Percentiles rank a stretch among this genome's conserved stretches.
Conservation (phyloP, 2,329 filamentous ascomycete species). For the Thielaviopsis ethacetica region DNA sequence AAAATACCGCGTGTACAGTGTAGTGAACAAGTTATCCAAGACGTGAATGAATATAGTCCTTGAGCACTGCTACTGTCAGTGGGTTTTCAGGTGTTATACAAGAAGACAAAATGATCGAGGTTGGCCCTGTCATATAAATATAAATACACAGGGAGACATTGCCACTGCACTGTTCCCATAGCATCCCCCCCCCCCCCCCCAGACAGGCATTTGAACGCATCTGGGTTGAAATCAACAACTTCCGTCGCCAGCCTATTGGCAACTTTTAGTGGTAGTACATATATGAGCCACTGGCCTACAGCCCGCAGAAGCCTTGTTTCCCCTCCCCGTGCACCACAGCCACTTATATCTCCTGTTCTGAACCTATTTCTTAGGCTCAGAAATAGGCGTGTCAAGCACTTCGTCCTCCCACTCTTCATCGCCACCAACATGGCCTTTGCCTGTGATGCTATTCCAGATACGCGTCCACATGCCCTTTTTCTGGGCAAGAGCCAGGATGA, state of each 20-base stretch:
- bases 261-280: not conserved
- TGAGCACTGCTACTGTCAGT: not conserved
- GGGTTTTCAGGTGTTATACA: not conserved
- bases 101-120: not conserved
- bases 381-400: constrained; percentile 20
- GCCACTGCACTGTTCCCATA: not conserved
- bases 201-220: too few relatives aligned
- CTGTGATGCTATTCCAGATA: constrained; percentile 55
- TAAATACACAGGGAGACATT: not conserved
- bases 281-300: not conserved
- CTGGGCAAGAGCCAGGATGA: constrained; percentile 79
- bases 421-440: constrained; percentile 39
- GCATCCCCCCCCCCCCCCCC: constrained; percentile 6
- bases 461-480: constrained; percentile 87
- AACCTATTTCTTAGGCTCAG: not conserved
- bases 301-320: not conserved
- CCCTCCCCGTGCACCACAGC: not conserved
- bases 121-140: not conserved
- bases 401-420: constrained; percentile 44
- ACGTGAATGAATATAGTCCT: not conserved
- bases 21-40: not conserved
- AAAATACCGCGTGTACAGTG: not conserved
- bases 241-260: not conserved
- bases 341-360: not conserved
- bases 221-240: not conserved